Evolutionary conservation across 2,329 filamentous ascomycete species (phyloP), one percentile per base, ranked within the genome.

Genomic region (Sporothrix pseudoabietina): DNA sequence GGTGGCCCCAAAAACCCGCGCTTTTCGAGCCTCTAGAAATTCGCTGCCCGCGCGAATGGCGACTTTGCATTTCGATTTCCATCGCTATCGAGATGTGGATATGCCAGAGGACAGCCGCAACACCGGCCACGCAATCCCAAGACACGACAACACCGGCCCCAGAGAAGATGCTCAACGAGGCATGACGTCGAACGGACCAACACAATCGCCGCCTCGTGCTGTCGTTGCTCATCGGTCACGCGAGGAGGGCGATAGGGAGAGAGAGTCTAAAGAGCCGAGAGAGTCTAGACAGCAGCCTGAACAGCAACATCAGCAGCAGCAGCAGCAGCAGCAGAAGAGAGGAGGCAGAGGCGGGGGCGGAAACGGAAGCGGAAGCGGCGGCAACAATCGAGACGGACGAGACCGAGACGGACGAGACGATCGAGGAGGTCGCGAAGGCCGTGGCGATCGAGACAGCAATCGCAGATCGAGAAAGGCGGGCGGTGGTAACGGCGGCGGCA

Each of bases 61-160:
- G 73, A 77, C 76, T 75, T 52, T 71, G 61, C 63, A 41, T 41
- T 74, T 59, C 66, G 71, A 75, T 76, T 74, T 55, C 66, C 71
- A 75, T 76, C 76, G 74, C 77, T 77, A 78, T 78, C 80, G 80
- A 79, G 78, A 83, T 81, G 81, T 78, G 81, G 80, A 80, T 76
- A 82, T 83, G 81, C 81, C 81, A 80, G 80, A 82, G 80, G 81
- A 83, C 80, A 78, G 78, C 75, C 80, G 77, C 78, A 79, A 75
- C 75, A 77, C 78, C 77, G 78, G 77, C 76, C 78, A 79, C 77
- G 79, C 68, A 71, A 54, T 44, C 35, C 59, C 65, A 72, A 41
- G 55, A 71, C 68, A 74, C 47, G 26, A 68, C 77, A 80, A 68
- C 77, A 80, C 78, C 78, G 78, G 79, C 76, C 79, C 79, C 78